Base-by-base conservation (phyloP, 805 yeast genomes). In the Priceomyces castillae region DNA sequence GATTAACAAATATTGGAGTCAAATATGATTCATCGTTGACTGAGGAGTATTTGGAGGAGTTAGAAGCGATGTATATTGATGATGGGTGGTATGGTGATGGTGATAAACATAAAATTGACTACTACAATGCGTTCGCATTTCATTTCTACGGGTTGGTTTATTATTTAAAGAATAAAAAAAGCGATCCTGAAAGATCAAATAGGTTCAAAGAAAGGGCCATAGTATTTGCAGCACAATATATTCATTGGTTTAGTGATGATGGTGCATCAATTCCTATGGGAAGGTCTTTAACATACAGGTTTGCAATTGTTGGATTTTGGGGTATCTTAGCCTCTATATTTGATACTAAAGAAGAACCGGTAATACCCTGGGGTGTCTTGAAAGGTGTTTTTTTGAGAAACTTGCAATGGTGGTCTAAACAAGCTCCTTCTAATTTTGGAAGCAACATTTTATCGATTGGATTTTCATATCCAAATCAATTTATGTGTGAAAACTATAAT, bases 11-110 rank as follows among this genome's bases (percentile, higher is more conserved):
- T 1, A 50, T 58, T 17, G 62, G 62, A 10, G 50, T 48, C 5
- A 33, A 41, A 14, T 23, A 39, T 38, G 49, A 54, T 33, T 31
- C 23, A 11, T 19, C 40, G 9, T 30, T 37, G 4, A 47, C 51
- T 12, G 50, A 51, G 14, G 46, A 43, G 7, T 44, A 54, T 22
- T 39, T 61, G n/a, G 50, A 54, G 14, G 50, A 49, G 14, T 30
- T 62, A 6, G 60, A 60, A 22, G 20, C 25, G 3, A 48, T 50
- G 39, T 58, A 61, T 39, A 28, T 62, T 16, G 46, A 44, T 7
- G 63, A 59, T 36, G 66, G 66, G 2, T 61, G 64, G 65, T 61
- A 60, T 43, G 51, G 58, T 15, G 66, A 62, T 50, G 66, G 66
- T 19, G 44, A 42, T 15, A 37, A 42, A 16, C 39, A 41, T 16